Evolutionary conservation across 768 basidiomycete species (phyloP), one percentile per base, ranked within the genome.

Genomic region (Omphalotus guepiniiformis): DNA sequence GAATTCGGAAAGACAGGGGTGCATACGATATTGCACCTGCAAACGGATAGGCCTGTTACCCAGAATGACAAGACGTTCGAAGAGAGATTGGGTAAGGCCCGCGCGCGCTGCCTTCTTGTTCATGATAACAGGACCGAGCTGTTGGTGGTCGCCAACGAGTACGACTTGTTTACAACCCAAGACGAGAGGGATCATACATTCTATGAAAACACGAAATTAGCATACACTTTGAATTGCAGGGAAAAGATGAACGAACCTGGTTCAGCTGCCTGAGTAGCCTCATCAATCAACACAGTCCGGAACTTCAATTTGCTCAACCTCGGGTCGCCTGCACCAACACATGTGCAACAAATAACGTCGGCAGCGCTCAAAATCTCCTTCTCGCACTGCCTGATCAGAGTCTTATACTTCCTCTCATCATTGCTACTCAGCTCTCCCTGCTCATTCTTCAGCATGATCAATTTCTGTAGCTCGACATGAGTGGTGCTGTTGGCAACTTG

Each of bases 41-140:
- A 99, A 82, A 46, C 96, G 93, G 60, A 99, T 99, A 18, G 96
- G 96, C 23, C 93, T 80, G 66, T 99, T 99, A 26, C 86, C 85
- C 49, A 98, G 85, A 37, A 97, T 78, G 53, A 99, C 93, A 39
- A 99, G 85, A 37, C 96, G 88, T 63, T 99, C 96, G 57, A 99
- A 99, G 16, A 99, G 83, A 0, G 96, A 99, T 61, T 98, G 96
- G 0, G 94, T 97, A 30, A 99, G 79, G 16, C 96, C 96, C 4
- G 96, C 96, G n/a, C 93, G 89, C 2, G 96, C 95, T 0, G 96
- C 96, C 62, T 99, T 98, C 80, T 99, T 99, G 80, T 98, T 99
- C 96, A 99, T 98, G 64, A 99, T 97, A 58, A 98, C 96, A 6
- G 96, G 96, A 1, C 96, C 96, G 41, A 98, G 84, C 76, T 98